Evolutionary conservation across 306 rosid species (phyloP).

Genomic region (Arachis hypogaea): DNA sequence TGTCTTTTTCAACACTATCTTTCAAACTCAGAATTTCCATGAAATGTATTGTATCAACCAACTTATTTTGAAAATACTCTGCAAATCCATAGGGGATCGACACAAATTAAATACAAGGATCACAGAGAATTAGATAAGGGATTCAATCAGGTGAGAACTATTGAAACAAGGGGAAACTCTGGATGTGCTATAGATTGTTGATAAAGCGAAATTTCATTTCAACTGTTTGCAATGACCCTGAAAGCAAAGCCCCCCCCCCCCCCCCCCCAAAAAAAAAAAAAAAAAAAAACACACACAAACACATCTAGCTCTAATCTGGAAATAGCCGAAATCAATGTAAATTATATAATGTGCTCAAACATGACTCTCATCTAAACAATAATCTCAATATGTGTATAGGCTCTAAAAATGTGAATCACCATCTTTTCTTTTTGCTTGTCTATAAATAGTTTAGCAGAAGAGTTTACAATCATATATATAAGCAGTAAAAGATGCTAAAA

Average conservation of each 20-base stretch:
- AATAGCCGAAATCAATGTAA: constrained; percentile 26
- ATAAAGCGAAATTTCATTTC: constrained; percentile 20
- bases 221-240: constrained; percentile 18
- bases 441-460: neutral
- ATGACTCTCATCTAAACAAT: constrained; percentile 26
- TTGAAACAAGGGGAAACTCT: constrained; percentile 31
- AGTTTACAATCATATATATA: neutral
- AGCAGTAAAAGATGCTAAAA: neutral
- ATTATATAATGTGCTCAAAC: constrained; percentile 21
- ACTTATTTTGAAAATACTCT: constrained; percentile 98
- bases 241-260: constrained; percentile 23
- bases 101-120: constrained; percentile 24
- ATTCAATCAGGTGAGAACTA: constrained; percentile 3
- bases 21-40: constrained; percentile 98
- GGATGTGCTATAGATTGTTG: constrained; percentile 13
- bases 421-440: neutral
- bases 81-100: constrained; percentile 45
- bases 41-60: constrained; percentile 97
- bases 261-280: neutral
- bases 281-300: too few species aligned
- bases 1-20: constrained; percentile 97
- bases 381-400: constrained; percentile 2
- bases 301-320: constrained; percentile 3
- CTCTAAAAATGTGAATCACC: neutral
- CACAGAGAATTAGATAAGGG: constrained; percentile 14